Evolutionary conservation across 2,329 filamentous ascomycete genomes (phyloP).

Genomic region (Fusarium chuoi): DNA sequence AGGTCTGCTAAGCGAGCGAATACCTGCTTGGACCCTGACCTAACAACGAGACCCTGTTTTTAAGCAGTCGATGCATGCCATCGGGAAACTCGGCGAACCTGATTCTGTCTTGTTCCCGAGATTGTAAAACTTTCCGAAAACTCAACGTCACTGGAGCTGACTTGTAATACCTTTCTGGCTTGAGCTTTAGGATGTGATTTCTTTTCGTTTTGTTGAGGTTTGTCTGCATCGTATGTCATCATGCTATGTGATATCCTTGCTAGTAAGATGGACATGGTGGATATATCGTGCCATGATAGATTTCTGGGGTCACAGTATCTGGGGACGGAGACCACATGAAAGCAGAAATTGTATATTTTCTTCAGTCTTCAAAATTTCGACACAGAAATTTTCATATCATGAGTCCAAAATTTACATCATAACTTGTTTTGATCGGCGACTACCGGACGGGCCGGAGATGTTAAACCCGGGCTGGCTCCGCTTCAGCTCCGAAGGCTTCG

Average conservation of each 20-base stretch:
- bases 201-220: not conserved
- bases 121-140: not conserved
- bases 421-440: conserved; percentile 5
- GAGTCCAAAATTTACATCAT: not conserved
- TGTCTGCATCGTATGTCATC: conserved; percentile 19
- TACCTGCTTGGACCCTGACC: conserved; percentile 16
- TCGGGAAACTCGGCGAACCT: conserved; percentile 11
- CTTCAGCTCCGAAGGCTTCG: conserved; percentile 36
- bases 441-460: conserved; percentile 29
- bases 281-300: conserved; percentile 29
- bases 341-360: not conserved
- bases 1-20: conserved; percentile 21
- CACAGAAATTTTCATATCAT: not conserved
- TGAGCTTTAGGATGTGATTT: not conserved
- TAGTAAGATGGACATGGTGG: conserved; percentile 4
- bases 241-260: conserved; percentile 15
- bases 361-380: too few species aligned
- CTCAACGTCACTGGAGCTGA: not conserved
- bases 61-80: conserved; percentile 1
- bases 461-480: conserved; percentile 25
- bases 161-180: not conserved
- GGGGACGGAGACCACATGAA: not conserved
- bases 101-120: not conserved
- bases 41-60: conserved; percentile 20
- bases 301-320: conserved; percentile 11